Conservation (phyloP, 805 yeast species). For the Candida multigemmis region DNA sequence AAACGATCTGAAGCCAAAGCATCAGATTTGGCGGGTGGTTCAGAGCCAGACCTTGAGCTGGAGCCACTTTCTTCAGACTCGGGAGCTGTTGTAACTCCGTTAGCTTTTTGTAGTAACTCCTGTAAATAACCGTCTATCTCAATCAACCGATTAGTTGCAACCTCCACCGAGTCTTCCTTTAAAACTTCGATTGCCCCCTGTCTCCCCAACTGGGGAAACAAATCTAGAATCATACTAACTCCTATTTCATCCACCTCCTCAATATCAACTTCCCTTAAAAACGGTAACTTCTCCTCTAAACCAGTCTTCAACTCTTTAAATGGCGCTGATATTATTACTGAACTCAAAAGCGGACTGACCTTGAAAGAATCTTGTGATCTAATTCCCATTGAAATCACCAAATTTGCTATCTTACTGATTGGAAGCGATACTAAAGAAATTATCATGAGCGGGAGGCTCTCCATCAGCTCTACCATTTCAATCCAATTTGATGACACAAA, state of each 20-base stretch:
- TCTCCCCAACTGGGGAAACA: conserved; percentile 57
- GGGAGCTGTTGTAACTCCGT: too few relatives aligned
- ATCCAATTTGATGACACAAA: conserved; percentile 54
- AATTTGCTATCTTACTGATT: conserved; percentile 28
- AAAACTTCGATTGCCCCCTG: conserved; percentile 43
- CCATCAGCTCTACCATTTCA: conserved; percentile 54
- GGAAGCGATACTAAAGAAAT: conserved; percentile 45
- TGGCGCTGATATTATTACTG: conserved; percentile 40
- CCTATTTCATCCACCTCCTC: conserved; percentile 9
- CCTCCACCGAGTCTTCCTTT: conserved; percentile 35
- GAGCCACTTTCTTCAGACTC: too few relatives aligned
- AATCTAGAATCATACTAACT: conserved; percentile 25
- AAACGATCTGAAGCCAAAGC: too few relatives aligned
- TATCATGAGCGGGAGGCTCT: conserved; percentile 41
- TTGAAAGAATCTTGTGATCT: conserved; percentile 32
- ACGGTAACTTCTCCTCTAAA: conserved; percentile 40
- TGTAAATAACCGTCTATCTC: too few relatives aligned
- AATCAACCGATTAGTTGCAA: too few relatives aligned
- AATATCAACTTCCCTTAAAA: conserved; percentile 18
- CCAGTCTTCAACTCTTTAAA: conserved; percentile 43
- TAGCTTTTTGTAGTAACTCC: too few relatives aligned
- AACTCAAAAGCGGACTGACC: conserved; percentile 46
- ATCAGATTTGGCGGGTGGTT: too few relatives aligned
- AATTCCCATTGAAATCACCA: conserved; percentile 36
- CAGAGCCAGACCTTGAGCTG: too few relatives aligned